Evolutionary conservation across 306 rosid genomes (phyloP).

Genomic region (Ceratonia siliqua): DNA sequence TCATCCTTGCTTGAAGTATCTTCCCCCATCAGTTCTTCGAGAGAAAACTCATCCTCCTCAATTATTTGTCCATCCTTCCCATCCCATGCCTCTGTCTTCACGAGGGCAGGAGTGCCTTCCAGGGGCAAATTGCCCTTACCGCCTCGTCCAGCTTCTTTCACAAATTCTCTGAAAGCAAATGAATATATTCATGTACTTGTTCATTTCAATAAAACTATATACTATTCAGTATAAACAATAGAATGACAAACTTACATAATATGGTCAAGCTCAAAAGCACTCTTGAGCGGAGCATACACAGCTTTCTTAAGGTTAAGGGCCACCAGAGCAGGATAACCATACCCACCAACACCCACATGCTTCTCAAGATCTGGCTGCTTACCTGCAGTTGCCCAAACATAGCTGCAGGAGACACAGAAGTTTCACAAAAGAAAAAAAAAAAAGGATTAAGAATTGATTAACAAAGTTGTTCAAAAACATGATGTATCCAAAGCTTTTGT

Average conservation of each 20-base stretch:
- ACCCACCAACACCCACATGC: slow-evolving; percentile 94
- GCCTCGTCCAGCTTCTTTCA: slow-evolving; percentile 88
- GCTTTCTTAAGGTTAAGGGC: slow-evolving; percentile 86
- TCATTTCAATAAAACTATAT: slow-evolving; percentile 15
- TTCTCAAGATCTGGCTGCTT: slow-evolving; percentile 91
- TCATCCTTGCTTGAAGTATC: slow-evolving; percentile 68
- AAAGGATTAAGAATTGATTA: background rate
- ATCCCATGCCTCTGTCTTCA: slow-evolving; percentile 85
- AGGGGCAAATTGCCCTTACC: slow-evolving; percentile 91
- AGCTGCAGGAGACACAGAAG: slow-evolving; percentile 50
- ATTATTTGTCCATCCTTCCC: slow-evolving; percentile 92
- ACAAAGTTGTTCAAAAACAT: background rate
- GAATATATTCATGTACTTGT: background rate
- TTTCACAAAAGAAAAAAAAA: background rate
- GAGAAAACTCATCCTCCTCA: slow-evolving; percentile 96
- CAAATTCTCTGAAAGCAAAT: slow-evolving; percentile 67
- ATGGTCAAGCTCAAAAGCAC: slow-evolving; percentile 89
- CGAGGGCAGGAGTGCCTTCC: slow-evolving; percentile 57
- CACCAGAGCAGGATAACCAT: slow-evolving; percentile 97
- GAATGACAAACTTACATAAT: slow-evolving; percentile 58
- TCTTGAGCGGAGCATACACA: slow-evolving; percentile 95
- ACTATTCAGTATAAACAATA: slow-evolving; percentile 2
- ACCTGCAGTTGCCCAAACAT: slow-evolving; percentile 90
- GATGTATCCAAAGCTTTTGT: slow-evolving; percentile 1
- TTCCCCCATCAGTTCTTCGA: slow-evolving; percentile 94